Evolutionary conservation across 257 asterid species (phyloP), one percentile per base, ranked within the genome.

Genomic region (Primulina tabacum): DNA sequence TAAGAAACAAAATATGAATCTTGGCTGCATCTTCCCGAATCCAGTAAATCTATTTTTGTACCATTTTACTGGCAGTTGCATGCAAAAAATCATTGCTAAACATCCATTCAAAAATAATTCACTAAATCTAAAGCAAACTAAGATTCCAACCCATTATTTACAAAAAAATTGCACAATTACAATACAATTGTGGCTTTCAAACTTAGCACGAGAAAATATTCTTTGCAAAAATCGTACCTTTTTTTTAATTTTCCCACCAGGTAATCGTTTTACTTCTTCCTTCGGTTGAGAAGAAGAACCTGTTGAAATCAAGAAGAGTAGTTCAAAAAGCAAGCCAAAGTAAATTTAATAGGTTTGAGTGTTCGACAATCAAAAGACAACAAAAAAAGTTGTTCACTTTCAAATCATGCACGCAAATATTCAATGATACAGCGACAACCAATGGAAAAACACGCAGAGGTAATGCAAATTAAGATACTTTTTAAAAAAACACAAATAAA

Each of bases 191-290:
- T 11, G 53, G n/a, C 17, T 12, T 40, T 11, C n/a, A 40, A 12
- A 40, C 40, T 64, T 32, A 5, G 55, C 59, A 60, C 58, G 72
- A 53, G 67, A 20, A 74, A 52, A 38, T 37, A 47, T 14, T 20
- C 14, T 34, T 14, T 4, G 33, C 40, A 66, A 64, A 21, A 63
- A 16, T 21, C 81, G 57, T 76, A 93, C 97, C 89, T 91, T 94
- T 92, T 90, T 94, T 74, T 94, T 94, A 62, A 89, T 78, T 82
- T 94, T 94, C 81, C 99, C 99, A 80, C 99, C 97, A 4, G 97
- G 99, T 28, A 94, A 91, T 24, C 96, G 99, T 77, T 91, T 91
- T 56, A 94, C 96, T 82, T 90, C 99, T 78, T 87, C 97, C 83
- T 89, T 90, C 61, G 97, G 84, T 66, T 95, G 80, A 9, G 97